A percentile compares a stretch with the other conserved stretches of the same genome.
These are phyloP conservation scores for Peltaster fructicola DNA, from an alignment of 2,329 filamentous ascomycete genomes.

Conservation along the genomic window DNA sequence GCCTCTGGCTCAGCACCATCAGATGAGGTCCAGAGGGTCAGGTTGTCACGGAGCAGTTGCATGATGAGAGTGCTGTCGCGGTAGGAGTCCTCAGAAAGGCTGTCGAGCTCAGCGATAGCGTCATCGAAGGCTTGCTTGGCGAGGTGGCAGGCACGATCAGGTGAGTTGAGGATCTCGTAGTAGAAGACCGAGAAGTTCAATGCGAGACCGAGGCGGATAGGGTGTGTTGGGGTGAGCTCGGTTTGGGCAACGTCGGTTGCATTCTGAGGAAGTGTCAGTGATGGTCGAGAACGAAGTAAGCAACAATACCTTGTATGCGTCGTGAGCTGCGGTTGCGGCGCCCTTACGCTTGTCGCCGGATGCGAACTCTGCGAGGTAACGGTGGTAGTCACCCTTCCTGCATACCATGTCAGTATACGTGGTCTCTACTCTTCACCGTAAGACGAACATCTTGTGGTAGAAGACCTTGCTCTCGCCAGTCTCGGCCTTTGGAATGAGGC, in stretches of 20 bases:
- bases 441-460: slow-evolving; percentile 96
- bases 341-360: slow-evolving; percentile 83
- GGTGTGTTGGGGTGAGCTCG: slow-evolving; percentile 91
- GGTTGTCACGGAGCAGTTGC: slow-evolving; percentile 96
- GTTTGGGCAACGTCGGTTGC: slow-evolving; percentile 97
- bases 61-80: slow-evolving; percentile 98
- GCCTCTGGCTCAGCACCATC: slow-evolving; percentile 66
- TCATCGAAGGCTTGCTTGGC: slow-evolving; percentile 99
- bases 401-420: slow-evolving; percentile 10
- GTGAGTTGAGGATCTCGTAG: slow-evolving; percentile 98
- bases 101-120: slow-evolving; percentile 96
- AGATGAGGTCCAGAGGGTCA: slow-evolving; percentile 94
- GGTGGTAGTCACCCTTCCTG: slow-evolving; percentile 96
- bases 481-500: slow-evolving; percentile 87
- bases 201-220: slow-evolving; percentile 90
- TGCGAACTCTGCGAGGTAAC: slow-evolving; percentile 85
- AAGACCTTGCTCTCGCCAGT: slow-evolving; percentile 98
- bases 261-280: slow-evolving; percentile 39
- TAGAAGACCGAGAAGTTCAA: slow-evolving; percentile 99
- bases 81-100: slow-evolving; percentile 93
- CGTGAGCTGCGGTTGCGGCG: slow-evolving; percentile 70
- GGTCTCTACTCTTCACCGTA: neutral
- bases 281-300: slow-evolving; percentile 12
- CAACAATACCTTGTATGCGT: slow-evolving; percentile 85
- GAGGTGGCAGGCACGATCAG: slow-evolving; percentile 91